phyloP scores from a whole-genome alignment of 2,329 filamentous ascomycete genomes.

The Sclerotinia minor region DNA sequence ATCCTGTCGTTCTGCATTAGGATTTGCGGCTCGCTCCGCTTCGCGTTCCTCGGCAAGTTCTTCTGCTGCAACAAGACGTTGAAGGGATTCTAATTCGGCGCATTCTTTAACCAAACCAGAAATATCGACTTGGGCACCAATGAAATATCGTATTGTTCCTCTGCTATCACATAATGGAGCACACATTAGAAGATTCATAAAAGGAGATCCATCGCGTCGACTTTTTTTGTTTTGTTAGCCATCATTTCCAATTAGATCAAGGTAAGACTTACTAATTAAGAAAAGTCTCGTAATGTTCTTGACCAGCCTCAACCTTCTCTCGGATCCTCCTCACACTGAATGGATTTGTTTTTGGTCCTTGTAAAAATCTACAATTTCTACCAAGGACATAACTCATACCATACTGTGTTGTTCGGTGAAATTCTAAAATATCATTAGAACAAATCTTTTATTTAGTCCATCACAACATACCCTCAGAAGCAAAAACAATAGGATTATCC shows the following conservation, averaged over 20 bases:
- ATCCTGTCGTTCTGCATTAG: conserved; percentile 23
- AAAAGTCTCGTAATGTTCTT: conserved; percentile 72
- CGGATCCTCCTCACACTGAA: conserved; percentile 62
- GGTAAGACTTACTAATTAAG: conserved; percentile 62
- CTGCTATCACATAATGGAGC: conserved; percentile 63
- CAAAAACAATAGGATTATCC: conserved; percentile 77
- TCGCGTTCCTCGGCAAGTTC: conserved; percentile 38
- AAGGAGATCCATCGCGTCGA: conserved; percentile 64
- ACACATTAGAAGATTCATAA: conserved; percentile 67
- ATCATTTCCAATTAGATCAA: conserved; percentile 13
- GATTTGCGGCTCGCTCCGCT: conserved; percentile 26
- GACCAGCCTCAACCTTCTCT: conserved; percentile 60
- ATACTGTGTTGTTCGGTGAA: conserved; percentile 73
- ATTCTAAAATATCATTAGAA: conserved; percentile 53
- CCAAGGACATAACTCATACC: conserved; percentile 72
- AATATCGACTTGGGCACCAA: conserved; percentile 67
- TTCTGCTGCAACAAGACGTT: conserved; percentile 44
- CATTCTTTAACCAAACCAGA: conserved; percentile 62
- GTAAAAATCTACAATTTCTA: conserved; percentile 75
- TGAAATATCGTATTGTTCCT: conserved; percentile 62
- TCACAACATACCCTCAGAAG: conserved; percentile 61
- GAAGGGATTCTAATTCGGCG: conserved; percentile 59
- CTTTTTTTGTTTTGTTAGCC: conserved; percentile 43
- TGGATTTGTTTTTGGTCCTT: conserved; percentile 69
- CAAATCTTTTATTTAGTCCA: background rate